These are phyloP conservation scores for Echium plantagineum DNA, from an alignment of 257 asterid species.

Conservation along the genomic window DNA sequence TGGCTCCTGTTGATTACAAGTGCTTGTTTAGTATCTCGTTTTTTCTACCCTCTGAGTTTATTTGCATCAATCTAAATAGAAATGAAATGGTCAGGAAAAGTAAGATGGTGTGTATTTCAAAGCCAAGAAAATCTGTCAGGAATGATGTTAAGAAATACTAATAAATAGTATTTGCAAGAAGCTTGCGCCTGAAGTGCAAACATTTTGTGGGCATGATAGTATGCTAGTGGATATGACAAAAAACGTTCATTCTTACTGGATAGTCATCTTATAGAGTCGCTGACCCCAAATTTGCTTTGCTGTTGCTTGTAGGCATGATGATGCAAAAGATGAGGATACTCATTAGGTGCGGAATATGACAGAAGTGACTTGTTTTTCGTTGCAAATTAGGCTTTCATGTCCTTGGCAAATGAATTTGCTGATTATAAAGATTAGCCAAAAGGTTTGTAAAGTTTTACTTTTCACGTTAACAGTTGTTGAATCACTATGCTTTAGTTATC, in stretches of 20 bases:
- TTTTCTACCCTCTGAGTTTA: neutral
- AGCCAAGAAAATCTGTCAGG: neutral
- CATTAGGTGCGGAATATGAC: conserved; percentile 25
- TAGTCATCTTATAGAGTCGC: neutral
- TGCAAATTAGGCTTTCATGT: conserved; percentile 42
- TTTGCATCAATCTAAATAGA: too few relatives aligned
- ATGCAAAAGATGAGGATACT: conserved; percentile 29
- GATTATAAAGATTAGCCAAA: conserved; percentile 48
- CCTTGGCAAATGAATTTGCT: conserved; percentile 28
- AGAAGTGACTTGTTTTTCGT: conserved; percentile 37
- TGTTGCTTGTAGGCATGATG: conserved; percentile 48
- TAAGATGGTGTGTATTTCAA: neutral
- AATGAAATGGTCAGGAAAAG: neutral
- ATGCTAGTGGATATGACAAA: too few relatives aligned
- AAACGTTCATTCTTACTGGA: neutral
- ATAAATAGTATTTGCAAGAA: too few relatives aligned
- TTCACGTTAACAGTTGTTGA: conserved; percentile 4
- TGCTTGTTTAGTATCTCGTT: neutral
- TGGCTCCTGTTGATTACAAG: neutral
- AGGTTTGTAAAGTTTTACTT: conserved; percentile 25
- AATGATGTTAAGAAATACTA: too few relatives aligned
- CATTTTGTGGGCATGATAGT: neutral
- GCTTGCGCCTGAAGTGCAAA: neutral
- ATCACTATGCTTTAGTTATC: neutral
- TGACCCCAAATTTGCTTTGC: conserved; percentile 19